phyloP scores from a whole-genome alignment of 495 filamentous ascomycete species.

The Xanthoparmelia taractica region DNA sequence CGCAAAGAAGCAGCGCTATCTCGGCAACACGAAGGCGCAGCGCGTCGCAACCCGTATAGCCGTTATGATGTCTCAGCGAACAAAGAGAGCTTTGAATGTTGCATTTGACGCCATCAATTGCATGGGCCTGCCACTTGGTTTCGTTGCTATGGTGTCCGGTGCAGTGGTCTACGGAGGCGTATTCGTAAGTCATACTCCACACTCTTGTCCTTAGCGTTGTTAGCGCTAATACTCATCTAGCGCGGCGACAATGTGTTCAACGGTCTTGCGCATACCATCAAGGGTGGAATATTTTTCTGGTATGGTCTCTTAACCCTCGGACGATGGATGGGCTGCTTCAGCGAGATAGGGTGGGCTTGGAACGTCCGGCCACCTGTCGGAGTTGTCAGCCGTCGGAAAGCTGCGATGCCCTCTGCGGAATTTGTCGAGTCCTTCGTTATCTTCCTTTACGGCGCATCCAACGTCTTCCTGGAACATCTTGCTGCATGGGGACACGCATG shows the following conservation, averaged over 20 bases:
- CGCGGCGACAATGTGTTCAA: conserved; percentile 62
- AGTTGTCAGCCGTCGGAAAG: conserved; percentile 50
- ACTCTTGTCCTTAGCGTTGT: background rate
- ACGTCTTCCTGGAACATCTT: conserved; percentile 90
- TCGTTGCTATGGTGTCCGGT: conserved; percentile 55
- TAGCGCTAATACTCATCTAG: conserved; percentile 31
- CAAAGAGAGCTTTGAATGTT: conserved; percentile 49
- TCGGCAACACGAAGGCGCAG: conserved; percentile 41
- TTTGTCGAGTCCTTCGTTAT: conserved; percentile 84
- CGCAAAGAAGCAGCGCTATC: conserved; percentile 39
- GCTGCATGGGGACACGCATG: conserved; percentile 60
- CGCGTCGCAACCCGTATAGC: conserved; percentile 42
- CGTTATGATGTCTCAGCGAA: conserved; percentile 52
- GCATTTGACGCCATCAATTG: conserved; percentile 56
- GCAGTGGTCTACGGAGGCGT: conserved; percentile 62
- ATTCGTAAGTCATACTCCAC: conserved; percentile 44
- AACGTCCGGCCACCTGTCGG: conserved; percentile 61
- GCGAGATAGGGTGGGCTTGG: conserved; percentile 93
- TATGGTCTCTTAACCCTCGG: conserved; percentile 83
- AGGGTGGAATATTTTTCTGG: conserved; percentile 96
- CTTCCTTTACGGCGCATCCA: conserved; percentile 78
- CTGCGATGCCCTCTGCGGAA: conserved; percentile 69
- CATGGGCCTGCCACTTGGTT: conserved; percentile 57
- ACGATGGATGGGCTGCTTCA: conserved; percentile 84
- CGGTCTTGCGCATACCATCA: conserved; percentile 88